Evolutionary conservation across 805 yeast genomes (phyloP).

Genomic region (Wickerhamiella parazyma): DNA sequence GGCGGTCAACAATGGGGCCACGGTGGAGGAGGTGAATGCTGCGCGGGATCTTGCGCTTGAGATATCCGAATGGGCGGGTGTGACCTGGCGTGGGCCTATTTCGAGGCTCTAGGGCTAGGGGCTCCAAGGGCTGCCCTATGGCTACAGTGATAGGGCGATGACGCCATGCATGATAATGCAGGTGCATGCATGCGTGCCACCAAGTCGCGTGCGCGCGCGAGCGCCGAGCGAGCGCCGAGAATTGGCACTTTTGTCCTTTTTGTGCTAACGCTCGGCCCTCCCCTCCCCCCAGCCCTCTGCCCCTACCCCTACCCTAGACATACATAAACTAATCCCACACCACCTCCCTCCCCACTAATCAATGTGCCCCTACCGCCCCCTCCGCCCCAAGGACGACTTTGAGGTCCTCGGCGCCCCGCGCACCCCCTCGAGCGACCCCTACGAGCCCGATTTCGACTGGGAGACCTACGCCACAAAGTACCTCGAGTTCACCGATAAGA

Average conservation of each 20-base stretch:
- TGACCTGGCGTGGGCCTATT: constrained; percentile 43
- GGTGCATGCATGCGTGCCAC: neutral
- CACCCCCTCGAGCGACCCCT: constrained; percentile 5
- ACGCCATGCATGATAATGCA: neutral
- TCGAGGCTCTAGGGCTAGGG: constrained; percentile 34
- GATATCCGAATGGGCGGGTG: constrained; percentile 62
- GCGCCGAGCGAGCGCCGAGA: neutral
- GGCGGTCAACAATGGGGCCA: constrained; percentile 66
- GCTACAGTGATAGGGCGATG: too few species aligned
- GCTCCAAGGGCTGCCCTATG: neutral
- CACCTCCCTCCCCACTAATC: neutral
- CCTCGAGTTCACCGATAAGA: constrained; percentile 54
- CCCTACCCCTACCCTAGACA: too few species aligned
- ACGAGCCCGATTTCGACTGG: constrained; percentile 17
- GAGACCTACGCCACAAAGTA: constrained; percentile 30
- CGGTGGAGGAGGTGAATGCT: constrained; percentile 45
- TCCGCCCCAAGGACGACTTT: constrained; percentile 17
- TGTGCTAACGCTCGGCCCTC: too few species aligned
- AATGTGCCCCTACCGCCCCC: constrained; percentile 8
- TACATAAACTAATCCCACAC: neutral
- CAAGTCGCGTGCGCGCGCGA: neutral
- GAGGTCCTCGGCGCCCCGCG: constrained; percentile 16
- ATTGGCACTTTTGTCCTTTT: neutral
- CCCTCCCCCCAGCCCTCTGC: too few species aligned
- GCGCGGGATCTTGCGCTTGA: constrained; percentile 49